These are phyloP conservation scores for Sphagnum contortum DNA, from an alignment of 225 moss, liverwort and hornwort species.

Conservation along the genomic window DNA sequence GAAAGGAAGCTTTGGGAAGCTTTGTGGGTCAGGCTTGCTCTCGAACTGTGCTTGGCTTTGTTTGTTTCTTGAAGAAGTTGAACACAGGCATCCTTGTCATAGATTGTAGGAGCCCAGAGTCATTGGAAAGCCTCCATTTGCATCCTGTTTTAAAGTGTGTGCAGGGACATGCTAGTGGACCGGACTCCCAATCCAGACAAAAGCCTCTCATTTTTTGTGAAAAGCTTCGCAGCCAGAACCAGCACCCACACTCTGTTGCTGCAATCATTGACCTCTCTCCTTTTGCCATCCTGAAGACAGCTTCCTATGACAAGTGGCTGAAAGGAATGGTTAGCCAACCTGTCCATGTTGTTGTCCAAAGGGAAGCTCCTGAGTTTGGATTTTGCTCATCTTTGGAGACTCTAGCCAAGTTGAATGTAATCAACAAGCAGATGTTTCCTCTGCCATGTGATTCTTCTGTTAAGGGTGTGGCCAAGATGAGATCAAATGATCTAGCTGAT, in stretches of 20 bases:
- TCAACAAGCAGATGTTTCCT: slow-evolving; percentile 35
- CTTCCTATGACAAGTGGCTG: slow-evolving; percentile 13
- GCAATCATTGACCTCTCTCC: slow-evolving; percentile 41
- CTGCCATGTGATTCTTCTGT: slow-evolving; percentile 14
- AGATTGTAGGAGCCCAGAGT: slow-evolving; percentile 18
- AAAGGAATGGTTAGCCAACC: slow-evolving; percentile 7
- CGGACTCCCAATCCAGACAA: background rate
- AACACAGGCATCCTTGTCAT: slow-evolving; percentile 17
- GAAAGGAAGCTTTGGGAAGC: background rate
- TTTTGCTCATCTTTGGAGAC: slow-evolving; percentile 44
- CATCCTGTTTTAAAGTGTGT: slow-evolving; percentile 31
- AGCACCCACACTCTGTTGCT: slow-evolving; percentile 14
- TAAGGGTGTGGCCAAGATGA: background rate
- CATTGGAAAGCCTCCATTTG: slow-evolving; percentile 21
- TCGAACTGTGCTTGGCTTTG: slow-evolving; percentile 25
- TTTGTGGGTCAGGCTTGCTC: background rate
- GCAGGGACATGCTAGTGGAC: background rate
- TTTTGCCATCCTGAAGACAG: slow-evolving; percentile 6
- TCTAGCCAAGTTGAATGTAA: slow-evolving; percentile 25
- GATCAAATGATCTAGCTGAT: background rate
- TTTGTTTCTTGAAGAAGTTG: slow-evolving; percentile 30
- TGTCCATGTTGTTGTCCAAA: slow-evolving; percentile 25
- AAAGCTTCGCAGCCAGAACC: background rate
- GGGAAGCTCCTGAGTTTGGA: slow-evolving; percentile 22
- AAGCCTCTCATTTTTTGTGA: background rate